A percentile compares a stretch with the other conserved stretches of the same genome.
Evolutionary conservation across 169 alveolate genomes (phyloP).

Genomic region (Plasmodium relictum): DNA sequence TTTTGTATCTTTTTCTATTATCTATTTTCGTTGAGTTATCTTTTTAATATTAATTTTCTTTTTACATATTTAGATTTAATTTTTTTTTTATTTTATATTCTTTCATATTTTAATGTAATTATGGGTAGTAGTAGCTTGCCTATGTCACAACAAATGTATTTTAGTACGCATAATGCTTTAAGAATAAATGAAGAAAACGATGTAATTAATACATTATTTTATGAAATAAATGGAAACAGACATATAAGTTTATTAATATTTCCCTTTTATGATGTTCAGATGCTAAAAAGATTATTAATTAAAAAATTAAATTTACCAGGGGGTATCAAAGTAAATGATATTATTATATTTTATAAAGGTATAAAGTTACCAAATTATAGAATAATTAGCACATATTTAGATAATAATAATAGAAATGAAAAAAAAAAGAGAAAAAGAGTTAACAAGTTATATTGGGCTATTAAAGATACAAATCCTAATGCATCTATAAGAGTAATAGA

Average conservation of each 20-base stretch:
- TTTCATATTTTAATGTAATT: not conserved
- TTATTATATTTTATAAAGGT: slow-evolving; percentile 91
- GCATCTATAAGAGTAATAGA: slow-evolving; percentile 79
- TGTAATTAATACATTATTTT: slow-evolving; percentile 83
- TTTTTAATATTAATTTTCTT: too few species aligned
- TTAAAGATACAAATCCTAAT: slow-evolving; percentile 78
- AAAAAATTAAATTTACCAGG: slow-evolving; percentile 88
- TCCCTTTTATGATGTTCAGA: slow-evolving; percentile 92
- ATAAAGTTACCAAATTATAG: slow-evolving; percentile 92
- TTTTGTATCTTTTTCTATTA: too few species aligned
- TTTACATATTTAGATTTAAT: too few species aligned
- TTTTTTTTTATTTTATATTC: too few species aligned
- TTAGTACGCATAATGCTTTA: slow-evolving; percentile 90
- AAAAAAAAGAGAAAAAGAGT: slow-evolving; percentile 80
- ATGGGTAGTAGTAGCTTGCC: slow-evolving; percentile 81
- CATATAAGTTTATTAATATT: slow-evolving; percentile 87
- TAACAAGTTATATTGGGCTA: slow-evolving; percentile 79
- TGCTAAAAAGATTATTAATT: slow-evolving; percentile 90
- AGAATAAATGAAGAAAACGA: slow-evolving; percentile 85
- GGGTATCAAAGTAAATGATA: slow-evolving; percentile 86
- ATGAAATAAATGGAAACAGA: slow-evolving; percentile 88
- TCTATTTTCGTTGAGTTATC: too few species aligned
- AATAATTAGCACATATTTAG: slow-evolving; percentile 89
- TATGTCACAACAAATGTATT: slow-evolving; percentile 90
- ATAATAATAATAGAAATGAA: slow-evolving; percentile 75